Conservation (phyloP, 1,139 yeast genomes). For the Arxiozyma slooffiae region DNA sequence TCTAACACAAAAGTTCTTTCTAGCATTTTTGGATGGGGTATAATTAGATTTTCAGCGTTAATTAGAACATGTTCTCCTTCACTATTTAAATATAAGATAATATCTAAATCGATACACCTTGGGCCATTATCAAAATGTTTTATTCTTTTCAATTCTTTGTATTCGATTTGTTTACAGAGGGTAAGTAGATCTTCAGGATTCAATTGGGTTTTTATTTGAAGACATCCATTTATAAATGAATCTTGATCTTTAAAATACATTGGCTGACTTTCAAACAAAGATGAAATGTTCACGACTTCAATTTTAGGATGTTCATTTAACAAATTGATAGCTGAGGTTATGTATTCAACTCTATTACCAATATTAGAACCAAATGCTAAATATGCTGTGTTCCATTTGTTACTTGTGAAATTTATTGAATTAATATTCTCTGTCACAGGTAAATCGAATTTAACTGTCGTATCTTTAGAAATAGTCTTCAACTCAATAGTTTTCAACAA, state of each 20-base stretch:
- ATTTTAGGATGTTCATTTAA: conserved; percentile 36
- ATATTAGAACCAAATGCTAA: conserved; percentile 85
- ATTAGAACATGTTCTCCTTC: conserved; percentile 24
- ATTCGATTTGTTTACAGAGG: conserved; percentile 66
- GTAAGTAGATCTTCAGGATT: conserved; percentile 56
- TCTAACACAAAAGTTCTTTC: conserved; percentile 84
- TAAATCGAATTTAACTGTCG: conserved; percentile 18
- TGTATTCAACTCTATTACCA: conserved; percentile 61
- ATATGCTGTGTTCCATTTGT: conserved; percentile 45
- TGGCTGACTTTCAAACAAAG: conserved; percentile 80
- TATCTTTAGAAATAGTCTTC: not conserved
- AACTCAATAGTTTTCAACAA: conserved; percentile 1
- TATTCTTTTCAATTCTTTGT: conserved; percentile 56
- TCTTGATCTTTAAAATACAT: conserved; percentile 82
- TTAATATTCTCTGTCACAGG: conserved; percentile 15
- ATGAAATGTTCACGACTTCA: conserved; percentile 52
- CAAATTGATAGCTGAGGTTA: conserved; percentile 45
- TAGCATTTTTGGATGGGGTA: conserved; percentile 83
- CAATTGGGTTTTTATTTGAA: conserved; percentile 47
- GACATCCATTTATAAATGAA: conserved; percentile 75
- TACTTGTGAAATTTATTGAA: not conserved
- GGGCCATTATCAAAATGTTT: conserved; percentile 87
- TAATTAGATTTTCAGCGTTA: conserved; percentile 48
- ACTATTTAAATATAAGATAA: conserved; percentile 44
- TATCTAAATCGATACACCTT: conserved; percentile 80